Conservation (phyloP, 768 basidiomycete species). For the Pisolithus marmoratus region DNA sequence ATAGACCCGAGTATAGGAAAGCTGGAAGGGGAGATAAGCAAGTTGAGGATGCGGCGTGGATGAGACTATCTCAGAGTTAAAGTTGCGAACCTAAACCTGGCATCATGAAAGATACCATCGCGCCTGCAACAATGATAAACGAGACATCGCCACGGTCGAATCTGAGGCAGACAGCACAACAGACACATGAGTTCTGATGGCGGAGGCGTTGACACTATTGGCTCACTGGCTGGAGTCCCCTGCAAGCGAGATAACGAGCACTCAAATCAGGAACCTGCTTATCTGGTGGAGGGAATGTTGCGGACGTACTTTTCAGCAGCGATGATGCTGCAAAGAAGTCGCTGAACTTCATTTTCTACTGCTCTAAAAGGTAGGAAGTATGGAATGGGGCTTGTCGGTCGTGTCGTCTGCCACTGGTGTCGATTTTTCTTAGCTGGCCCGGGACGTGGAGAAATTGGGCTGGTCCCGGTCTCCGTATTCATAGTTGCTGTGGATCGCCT, state of each 20-base stretch:
- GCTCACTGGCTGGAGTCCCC: constrained; percentile 25
- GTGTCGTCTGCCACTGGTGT: background rate
- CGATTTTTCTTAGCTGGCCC: background rate
- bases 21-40: constrained; percentile 32
- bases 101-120: constrained; percentile 74
- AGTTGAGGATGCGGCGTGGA: background rate
- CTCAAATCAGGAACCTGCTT: constrained; percentile 1
- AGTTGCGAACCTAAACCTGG: constrained; percentile 55
- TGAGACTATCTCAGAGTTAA: constrained; percentile 3
- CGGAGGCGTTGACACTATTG: background rate
- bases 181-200: background rate
- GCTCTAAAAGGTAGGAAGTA: background rate
- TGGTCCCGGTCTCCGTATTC: background rate
- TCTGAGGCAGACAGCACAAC: constrained; percentile 28
- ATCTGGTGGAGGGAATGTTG: constrained; percentile 2
- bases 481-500: background rate
- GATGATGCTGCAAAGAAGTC: background rate
- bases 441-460: background rate
- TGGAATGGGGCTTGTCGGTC: background rate
- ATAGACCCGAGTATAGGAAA: constrained; percentile 69
- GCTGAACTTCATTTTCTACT: constrained; percentile 7
- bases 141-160: constrained; percentile 69
- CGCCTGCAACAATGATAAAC: constrained; percentile 63
- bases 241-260: constrained; percentile 7
- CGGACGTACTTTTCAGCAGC: constrained; percentile 12